phyloP scores from a whole-genome alignment of 768 basidiomycete species.

The Lactarius tabidus region DNA sequence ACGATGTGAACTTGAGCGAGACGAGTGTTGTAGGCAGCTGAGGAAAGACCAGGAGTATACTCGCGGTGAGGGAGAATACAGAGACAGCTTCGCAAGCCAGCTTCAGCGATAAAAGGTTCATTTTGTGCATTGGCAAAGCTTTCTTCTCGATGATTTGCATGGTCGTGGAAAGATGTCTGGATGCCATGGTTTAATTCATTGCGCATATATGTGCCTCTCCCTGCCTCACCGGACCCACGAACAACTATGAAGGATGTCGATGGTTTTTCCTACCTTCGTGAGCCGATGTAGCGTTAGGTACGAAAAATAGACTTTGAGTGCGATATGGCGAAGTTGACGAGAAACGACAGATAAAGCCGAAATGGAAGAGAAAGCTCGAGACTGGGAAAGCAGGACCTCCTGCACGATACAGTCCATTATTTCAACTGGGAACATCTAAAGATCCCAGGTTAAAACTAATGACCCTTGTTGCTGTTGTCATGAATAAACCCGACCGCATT shows the following conservation, averaged over 20 bases:
- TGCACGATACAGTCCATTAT: conserved; percentile 30
- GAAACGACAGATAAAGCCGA: conserved; percentile 30
- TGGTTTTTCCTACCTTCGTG: conserved; percentile 21
- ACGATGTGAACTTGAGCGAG: conserved; percentile 45
- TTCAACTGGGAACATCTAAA: conserved; percentile 26
- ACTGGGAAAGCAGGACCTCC: conserved; percentile 21
- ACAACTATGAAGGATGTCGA: conserved; percentile 26
- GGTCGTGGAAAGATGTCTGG: conserved; percentile 23
- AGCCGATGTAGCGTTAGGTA: conserved; percentile 23
- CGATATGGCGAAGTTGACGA: conserved; percentile 30
- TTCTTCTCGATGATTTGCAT: conserved; percentile 19
- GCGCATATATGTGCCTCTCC: conserved; percentile 21
- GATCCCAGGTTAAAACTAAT: not conserved
- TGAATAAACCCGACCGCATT: not conserved
- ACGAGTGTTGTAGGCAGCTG: conserved; percentile 39
- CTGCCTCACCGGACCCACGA: conserved; percentile 31
- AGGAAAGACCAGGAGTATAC: conserved; percentile 23
- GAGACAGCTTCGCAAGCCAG: conserved; percentile 23
- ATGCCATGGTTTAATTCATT: conserved; percentile 3
- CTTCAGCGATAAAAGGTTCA: conserved; percentile 24
- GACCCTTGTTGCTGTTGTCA: not conserved
- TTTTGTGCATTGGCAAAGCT: conserved; percentile 5
- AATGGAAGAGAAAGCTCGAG: conserved; percentile 28
- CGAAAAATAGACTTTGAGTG: conserved; percentile 31
- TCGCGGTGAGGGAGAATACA: conserved; percentile 10